A percentile compares a stretch with the other conserved stretches of the same genome.
phyloP scores from a whole-genome alignment of 208 protist genomes.

The Leishmania arabica region DNA sequence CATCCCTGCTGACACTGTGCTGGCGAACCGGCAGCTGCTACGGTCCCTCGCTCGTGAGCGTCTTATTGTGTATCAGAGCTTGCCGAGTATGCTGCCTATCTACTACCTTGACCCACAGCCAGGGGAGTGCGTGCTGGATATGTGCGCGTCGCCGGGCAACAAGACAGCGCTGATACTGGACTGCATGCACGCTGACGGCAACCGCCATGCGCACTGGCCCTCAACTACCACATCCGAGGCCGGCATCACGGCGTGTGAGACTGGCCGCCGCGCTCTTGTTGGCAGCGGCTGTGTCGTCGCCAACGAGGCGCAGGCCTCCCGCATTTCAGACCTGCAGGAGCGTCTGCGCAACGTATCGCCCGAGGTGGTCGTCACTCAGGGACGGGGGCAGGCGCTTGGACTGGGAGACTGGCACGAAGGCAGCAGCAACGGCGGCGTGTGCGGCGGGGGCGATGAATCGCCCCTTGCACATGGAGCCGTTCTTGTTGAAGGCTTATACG shows the following conservation, averaged over 20 bases:
- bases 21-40: slow-evolving; percentile 61
- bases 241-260: background rate
- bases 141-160: slow-evolving; percentile 86
- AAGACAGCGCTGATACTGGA: slow-evolving; percentile 77
- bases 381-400: slow-evolving; percentile 35
- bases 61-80: slow-evolving; percentile 67
- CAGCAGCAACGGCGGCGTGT: background rate
- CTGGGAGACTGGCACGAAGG: slow-evolving; percentile 4
- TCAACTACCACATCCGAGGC: background rate
- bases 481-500: slow-evolving; percentile 37
- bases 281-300: slow-evolving; percentile 51
- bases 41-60: slow-evolving; percentile 57
- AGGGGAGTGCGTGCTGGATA: slow-evolving; percentile 72
- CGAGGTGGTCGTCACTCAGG: slow-evolving; percentile 38
- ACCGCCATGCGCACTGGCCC: background rate
- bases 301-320: slow-evolving; percentile 55
- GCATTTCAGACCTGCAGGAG: slow-evolving; percentile 37
- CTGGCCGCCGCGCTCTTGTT: background rate
- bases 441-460: background rate
- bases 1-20: slow-evolving; percentile 39
- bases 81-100: slow-evolving; percentile 81
- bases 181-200: slow-evolving; percentile 32
- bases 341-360: slow-evolving; percentile 50
- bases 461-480: background rate
- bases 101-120: slow-evolving; percentile 64